Evolutionary conservation across 1,139 yeast species (phyloP).

Genomic region (Debaryomycetaceae sp.): DNA sequence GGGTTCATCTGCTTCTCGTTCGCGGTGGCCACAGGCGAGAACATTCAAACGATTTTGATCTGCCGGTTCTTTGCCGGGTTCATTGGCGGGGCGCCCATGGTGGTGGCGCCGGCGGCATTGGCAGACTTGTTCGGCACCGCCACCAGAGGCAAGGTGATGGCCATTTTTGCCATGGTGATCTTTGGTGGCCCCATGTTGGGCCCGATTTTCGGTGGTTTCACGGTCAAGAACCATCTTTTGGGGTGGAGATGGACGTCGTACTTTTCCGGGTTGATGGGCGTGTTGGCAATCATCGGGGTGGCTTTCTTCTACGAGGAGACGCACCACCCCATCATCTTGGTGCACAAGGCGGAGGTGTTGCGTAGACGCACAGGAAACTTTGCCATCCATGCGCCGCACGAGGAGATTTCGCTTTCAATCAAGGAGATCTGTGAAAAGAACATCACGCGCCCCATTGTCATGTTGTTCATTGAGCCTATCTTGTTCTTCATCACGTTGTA

Average conservation of each 20-base stretch:
- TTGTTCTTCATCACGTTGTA: constrained; percentile 64
- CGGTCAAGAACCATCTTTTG: constrained; percentile 17
- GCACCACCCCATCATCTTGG: constrained; percentile 42
- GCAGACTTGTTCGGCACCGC: constrained; percentile 66
- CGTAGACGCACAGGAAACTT: constrained; percentile 52
- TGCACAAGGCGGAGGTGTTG: constrained; percentile 50
- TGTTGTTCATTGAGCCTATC: constrained; percentile 70
- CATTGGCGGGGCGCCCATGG: constrained; percentile 76
- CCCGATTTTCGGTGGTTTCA: constrained; percentile 49
- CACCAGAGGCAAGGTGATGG: constrained; percentile 65
- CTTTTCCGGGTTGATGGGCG: constrained; percentile 43
- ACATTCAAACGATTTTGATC: constrained; percentile 66
- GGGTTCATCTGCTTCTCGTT: constrained; percentile 59
- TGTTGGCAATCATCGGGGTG: constrained; percentile 21
- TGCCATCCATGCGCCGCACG: constrained; percentile 80
- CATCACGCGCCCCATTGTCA: constrained; percentile 57
- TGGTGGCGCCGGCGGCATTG: constrained; percentile 79
- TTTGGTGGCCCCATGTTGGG: constrained; percentile 75
- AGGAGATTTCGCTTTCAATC: constrained; percentile 54
- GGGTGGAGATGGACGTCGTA: constrained; percentile 56
- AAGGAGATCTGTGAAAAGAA: constrained; percentile 63
- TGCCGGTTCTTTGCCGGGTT: constrained; percentile 75
- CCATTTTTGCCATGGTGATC: constrained; percentile 61
- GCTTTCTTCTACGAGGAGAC: constrained; percentile 36
- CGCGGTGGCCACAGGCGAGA: constrained; percentile 70